Base-by-base conservation (phyloP, 495 filamentous ascomycete species). In the Penicillium diatomitis region DNA sequence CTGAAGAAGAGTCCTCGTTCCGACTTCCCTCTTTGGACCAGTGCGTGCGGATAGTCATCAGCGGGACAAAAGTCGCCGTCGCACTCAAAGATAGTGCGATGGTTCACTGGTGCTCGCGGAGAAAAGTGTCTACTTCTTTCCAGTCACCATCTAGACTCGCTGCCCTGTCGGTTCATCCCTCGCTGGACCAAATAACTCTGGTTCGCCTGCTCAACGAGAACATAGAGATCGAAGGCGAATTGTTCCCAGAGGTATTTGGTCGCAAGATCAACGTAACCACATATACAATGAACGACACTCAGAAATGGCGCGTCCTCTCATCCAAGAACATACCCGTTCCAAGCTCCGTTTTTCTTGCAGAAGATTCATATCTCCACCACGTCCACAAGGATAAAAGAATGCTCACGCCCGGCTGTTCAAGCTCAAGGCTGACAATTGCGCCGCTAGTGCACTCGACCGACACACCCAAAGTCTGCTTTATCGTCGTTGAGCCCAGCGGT, bases 71-170 rank as follows among this genome's bases (percentile, higher is more conserved):
- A 6, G 40, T 69, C 7, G 48, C 54, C 4, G 7, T 69, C 5
- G 20, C 20, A 20, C 36, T 48, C 6, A 60, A 33, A 4, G 27
- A 12, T 2, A 46, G 50, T 4, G 49, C 31, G 10, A 9, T 66
- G 28, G 47, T 66, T 8, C 56, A 67, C 39, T 67, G 62, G 57
- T 44, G 57, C 11, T 50, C 60, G 27, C 11, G 49, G 2, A 47
- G 59, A 6, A 48, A 44, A 8, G 31, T 46, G 4, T 42, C 56
- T 50, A 62, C 55, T n/a, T 47, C 43, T 0, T 33, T 65, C 20
- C 27, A 40, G 3, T 33, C 52, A 8, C 44, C 30, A 7, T 8
- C 8, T 2, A 8, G 7, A 2, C 33, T 51, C 12, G 4, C 46
- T 28, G 34, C 38, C 0, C 5, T 53, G 8, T 48, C 50, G 12